phyloP scores from a whole-genome alignment of 2,329 filamentous ascomycete genomes.

The Aspergillus ochraceus region DNA sequence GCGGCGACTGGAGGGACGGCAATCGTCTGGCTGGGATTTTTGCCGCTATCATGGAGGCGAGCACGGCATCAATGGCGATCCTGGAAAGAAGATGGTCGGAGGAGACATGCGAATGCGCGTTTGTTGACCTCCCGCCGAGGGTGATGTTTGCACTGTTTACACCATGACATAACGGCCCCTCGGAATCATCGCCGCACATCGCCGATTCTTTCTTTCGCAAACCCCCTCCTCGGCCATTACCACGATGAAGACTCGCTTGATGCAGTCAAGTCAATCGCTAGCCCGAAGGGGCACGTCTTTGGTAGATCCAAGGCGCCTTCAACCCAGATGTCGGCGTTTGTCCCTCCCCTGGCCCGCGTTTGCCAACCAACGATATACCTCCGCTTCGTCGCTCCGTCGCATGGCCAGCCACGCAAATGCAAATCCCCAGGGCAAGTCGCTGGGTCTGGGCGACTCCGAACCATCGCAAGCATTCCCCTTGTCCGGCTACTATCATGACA shows the following conservation, averaged over 20 bases:
- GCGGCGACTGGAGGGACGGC: slow-evolving; percentile 40
- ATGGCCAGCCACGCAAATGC: slow-evolving; percentile 18
- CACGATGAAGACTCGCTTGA: slow-evolving; percentile 30
- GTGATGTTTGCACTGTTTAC: slow-evolving; percentile 40
- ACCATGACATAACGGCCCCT: slow-evolving; percentile 33
- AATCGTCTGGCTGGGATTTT: slow-evolving; percentile 59
- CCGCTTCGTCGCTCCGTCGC: slow-evolving; percentile 20
- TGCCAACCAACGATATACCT: slow-evolving; percentile 19
- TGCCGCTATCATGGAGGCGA: slow-evolving; percentile 58
- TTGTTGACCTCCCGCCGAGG: background rate
- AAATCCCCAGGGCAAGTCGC: slow-evolving; percentile 10
- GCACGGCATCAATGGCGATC: slow-evolving; percentile 1
- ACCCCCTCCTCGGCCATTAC: background rate
- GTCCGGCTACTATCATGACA: slow-evolving; percentile 46
- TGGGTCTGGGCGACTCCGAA: slow-evolving; percentile 8
- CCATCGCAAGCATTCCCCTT: slow-evolving; percentile 40
- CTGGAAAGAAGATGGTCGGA: too few relatives aligned
- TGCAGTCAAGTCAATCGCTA: slow-evolving; percentile 21
- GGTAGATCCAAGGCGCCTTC: background rate
- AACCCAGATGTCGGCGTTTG: background rate
- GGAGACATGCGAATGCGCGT: background rate
- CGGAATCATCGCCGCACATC: slow-evolving; percentile 7
- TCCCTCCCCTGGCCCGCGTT: slow-evolving; percentile 1
- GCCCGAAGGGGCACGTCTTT: slow-evolving; percentile 5
- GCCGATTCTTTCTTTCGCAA: slow-evolving; percentile 13